These are phyloP conservation scores for Metschnikowia peoriensis DNA, from an alignment of 805 yeast genomes.

Conservation along the genomic window DNA sequence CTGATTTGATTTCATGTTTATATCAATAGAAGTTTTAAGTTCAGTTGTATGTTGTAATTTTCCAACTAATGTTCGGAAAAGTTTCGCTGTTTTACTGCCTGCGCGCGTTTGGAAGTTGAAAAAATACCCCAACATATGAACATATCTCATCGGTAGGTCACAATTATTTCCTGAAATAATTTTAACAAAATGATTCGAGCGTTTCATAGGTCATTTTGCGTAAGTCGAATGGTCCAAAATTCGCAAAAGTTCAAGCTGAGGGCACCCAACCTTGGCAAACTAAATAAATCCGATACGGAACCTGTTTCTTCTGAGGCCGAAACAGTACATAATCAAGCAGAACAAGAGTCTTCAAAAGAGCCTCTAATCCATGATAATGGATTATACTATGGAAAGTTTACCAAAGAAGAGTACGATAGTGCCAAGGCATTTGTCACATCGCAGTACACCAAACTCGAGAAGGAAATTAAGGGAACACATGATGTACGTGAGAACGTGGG, in stretches of 20 bases:
- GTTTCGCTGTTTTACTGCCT: too few relatives aligned
- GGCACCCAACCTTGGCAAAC: neutral
- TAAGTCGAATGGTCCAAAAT: neutral
- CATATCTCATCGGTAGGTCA: neutral
- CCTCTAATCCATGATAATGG: constrained; percentile 27
- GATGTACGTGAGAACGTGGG: constrained; percentile 37
- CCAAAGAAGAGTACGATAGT: constrained; percentile 37
- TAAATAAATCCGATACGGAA: neutral
- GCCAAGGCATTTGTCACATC: constrained; percentile 34
- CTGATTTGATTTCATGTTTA: neutral
- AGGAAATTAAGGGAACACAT: constrained; percentile 36
- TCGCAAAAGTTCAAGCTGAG: neutral
- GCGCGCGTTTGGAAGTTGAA: neutral
- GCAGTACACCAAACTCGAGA: constrained; percentile 33
- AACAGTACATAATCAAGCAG: neutral
- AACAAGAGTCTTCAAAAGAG: neutral
- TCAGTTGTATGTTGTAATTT: too few relatives aligned
- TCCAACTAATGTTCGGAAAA: too few relatives aligned
- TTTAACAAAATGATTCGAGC: neutral
- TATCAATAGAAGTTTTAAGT: neutral
- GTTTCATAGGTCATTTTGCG: neutral
- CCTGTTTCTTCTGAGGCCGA: neutral
- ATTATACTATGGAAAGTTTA: constrained; percentile 33
- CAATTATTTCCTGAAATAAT: too few relatives aligned
- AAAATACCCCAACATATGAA: neutral